These are phyloP conservation scores for Claviceps spartinae DNA, from an alignment of 2,329 filamentous ascomycete species.

Conservation along the genomic window DNA sequence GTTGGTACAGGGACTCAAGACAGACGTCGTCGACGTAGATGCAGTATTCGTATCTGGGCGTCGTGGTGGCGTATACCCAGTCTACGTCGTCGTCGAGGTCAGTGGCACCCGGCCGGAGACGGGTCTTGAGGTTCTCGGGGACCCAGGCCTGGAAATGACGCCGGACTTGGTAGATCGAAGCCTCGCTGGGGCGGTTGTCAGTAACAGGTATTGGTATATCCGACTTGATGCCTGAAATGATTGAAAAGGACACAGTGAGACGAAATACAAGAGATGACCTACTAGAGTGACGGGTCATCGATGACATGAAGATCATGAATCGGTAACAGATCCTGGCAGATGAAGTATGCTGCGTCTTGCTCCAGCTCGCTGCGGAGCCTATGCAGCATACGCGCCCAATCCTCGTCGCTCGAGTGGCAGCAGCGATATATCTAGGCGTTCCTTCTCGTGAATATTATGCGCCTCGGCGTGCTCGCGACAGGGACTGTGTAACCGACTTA, in stretches of 20 bases:
- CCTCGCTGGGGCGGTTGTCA: not conserved
- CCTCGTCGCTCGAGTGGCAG: not conserved
- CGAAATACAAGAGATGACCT: not conserved
- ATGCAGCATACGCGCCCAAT: constrained; percentile 1
- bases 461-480: not conserved
- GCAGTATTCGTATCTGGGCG: constrained; percentile 2
- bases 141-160: constrained; percentile 2
- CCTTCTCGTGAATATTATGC: not conserved
- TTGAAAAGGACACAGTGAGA: not conserved
- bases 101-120: not conserved
- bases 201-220: not conserved
- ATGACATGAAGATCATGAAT: constrained; percentile 1
- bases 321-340: not conserved
- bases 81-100: not conserved
- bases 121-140: not conserved
- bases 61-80: not conserved
- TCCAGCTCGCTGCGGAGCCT: not conserved
- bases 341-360: not conserved
- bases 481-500: not conserved
- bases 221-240: no score
- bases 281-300: not conserved
- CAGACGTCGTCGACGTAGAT: constrained; percentile 1
- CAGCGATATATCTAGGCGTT: constrained; percentile 2
- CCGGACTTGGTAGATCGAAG: constrained; percentile 1
- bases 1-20: not conserved